phyloP scores from a whole-genome alignment of 257 asterid genomes.

The Henckelia pumila region DNA sequence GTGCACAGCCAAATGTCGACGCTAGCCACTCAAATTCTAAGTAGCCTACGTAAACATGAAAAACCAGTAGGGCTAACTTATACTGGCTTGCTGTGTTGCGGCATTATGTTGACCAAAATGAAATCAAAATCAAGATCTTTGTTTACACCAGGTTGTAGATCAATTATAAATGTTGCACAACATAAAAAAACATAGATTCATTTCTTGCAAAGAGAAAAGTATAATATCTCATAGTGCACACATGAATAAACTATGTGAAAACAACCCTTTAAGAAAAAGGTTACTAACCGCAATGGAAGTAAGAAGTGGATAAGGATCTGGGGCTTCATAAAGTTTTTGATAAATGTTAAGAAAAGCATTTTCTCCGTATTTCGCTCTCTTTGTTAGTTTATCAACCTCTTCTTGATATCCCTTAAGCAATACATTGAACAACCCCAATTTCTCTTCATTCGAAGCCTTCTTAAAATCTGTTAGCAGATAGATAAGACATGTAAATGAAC shows the following conservation, averaged over 20 bases:
- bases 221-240: conserved; percentile 3
- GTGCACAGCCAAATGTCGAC: too few relatives aligned
- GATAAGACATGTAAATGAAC: conserved; percentile 17
- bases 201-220: conserved; percentile 17
- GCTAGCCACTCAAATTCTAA: too few relatives aligned
- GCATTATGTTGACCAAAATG: conserved; percentile 1
- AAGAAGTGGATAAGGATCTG: conserved; percentile 89
- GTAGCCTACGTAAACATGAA: too few relatives aligned
- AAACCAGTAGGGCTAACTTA: neutral
- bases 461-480: conserved; percentile 64
- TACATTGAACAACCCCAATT: conserved; percentile 69
- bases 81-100: neutral
- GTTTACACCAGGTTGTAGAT: neutral
- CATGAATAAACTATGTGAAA: conserved; percentile 9
- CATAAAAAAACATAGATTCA: conserved; percentile 16
- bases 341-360: conserved; percentile 95
- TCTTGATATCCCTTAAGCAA: conserved; percentile 97
- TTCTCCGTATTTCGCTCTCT: conserved; percentile 95
- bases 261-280: conserved; percentile 4
- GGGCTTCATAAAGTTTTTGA: conserved; percentile 97
- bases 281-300: conserved; percentile 79
- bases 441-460: conserved; percentile 91
- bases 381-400: conserved; percentile 98
- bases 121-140: conserved; percentile 4
- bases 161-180: conserved; percentile 7